Conservation (phyloP, 1,284 basidiomycete species). For the Grifola frondosa region DNA sequence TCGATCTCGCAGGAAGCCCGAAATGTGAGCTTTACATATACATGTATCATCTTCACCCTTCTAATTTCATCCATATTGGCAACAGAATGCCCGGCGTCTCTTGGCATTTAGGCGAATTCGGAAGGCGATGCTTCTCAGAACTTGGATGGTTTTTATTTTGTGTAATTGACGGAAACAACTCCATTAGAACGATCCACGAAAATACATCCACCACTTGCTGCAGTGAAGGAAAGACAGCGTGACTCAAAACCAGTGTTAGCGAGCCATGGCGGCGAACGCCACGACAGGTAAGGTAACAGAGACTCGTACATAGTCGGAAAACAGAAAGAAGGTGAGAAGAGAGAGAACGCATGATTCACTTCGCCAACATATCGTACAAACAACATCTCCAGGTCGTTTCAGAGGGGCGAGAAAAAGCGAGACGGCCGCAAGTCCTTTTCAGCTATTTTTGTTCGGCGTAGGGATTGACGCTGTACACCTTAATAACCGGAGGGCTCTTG, state of each 20-base stretch:
- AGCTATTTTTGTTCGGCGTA: conserved; percentile 60
- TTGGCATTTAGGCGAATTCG: too few species aligned
- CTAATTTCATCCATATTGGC: too few species aligned
- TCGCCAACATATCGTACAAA: conserved; percentile 20
- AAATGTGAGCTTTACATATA: too few species aligned
- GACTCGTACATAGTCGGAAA: background rate
- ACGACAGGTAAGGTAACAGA: background rate
- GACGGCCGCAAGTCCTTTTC: conserved; percentile 13
- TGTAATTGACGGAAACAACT: too few species aligned
- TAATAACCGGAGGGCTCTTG: conserved; percentile 93
- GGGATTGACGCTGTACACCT: conserved; percentile 87
- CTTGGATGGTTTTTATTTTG: too few species aligned
- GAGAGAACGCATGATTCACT: conserved; percentile 8
- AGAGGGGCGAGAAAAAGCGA: conserved; percentile 4
- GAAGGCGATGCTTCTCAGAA: too few species aligned
- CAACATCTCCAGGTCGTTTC: conserved; percentile 11
- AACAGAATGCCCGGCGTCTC: too few species aligned
- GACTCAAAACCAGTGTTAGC: background rate
- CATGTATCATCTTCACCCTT: too few species aligned
- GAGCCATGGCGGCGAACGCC: background rate
- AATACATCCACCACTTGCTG: conserved; percentile 13
- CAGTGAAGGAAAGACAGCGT: background rate
- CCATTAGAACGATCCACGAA: conserved; percentile 19
- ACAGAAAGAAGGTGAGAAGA: conserved; percentile 5
- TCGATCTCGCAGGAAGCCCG: too few species aligned